Conservation (phyloP, 805 yeast genomes). For the Candida ficus region DNA sequence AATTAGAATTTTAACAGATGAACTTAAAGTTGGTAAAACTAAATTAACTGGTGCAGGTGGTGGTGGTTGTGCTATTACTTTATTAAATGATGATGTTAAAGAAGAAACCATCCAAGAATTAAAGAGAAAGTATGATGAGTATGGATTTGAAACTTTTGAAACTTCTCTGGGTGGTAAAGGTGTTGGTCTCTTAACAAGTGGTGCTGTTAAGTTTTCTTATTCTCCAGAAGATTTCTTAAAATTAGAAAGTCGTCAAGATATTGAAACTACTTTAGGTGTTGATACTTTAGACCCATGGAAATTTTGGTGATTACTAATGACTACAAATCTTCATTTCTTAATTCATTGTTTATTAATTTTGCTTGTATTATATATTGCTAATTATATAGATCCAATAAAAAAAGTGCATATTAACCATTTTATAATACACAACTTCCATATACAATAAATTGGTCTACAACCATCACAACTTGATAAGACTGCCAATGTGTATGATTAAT, state of each 20-base stretch:
- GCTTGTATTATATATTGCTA: neutral
- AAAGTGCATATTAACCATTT: neutral
- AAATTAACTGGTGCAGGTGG: slow-evolving; percentile 99
- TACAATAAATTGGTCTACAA: too few relatives aligned
- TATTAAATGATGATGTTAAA: slow-evolving; percentile 42
- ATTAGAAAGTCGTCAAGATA: slow-evolving; percentile 38
- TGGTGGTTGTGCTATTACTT: slow-evolving; percentile 95
- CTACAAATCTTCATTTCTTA: too few relatives aligned
- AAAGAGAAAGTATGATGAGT: slow-evolving; percentile 30
- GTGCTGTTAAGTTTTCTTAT: slow-evolving; percentile 12
- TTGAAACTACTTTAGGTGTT: slow-evolving; percentile 44
- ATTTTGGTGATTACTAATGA: slow-evolving; percentile 43
- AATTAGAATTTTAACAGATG: slow-evolving; percentile 63
- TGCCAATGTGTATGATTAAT: too few relatives aligned
- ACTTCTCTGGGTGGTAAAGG: slow-evolving; percentile 90
- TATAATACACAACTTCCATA: neutral
- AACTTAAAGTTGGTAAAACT: slow-evolving; percentile 69
- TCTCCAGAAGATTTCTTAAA: slow-evolving; percentile 32
- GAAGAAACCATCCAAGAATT: slow-evolving; percentile 32
- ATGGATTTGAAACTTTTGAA: slow-evolving; percentile 69
- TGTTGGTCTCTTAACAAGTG: slow-evolving; percentile 46
- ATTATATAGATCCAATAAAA: too few relatives aligned
- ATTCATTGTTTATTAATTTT: too few relatives aligned
- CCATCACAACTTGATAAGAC: too few relatives aligned
- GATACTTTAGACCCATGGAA: slow-evolving; percentile 44